Percentiles rank a stretch among this genome's conserved stretches.
phyloP scores from a whole-genome alignment of 1,284 basidiomycete genomes.

The Somion occarium region DNA sequence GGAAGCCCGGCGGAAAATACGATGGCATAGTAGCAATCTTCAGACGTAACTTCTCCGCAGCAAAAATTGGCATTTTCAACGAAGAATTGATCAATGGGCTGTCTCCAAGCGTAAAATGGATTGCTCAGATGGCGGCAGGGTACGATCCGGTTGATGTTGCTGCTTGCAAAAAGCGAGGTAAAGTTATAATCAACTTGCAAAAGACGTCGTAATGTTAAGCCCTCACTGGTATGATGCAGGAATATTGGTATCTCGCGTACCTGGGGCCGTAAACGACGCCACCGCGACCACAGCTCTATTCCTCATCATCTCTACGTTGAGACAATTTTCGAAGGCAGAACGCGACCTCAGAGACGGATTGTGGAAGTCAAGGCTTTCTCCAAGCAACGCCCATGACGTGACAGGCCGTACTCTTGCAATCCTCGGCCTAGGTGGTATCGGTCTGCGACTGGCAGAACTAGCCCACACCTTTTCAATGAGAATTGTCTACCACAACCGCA shows the following conservation, averaged over 20 bases:
- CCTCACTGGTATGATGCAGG: constrained; percentile 36
- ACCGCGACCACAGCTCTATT: constrained; percentile 89
- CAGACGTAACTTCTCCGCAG: constrained; percentile 65
- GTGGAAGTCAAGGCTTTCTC: constrained; percentile 51
- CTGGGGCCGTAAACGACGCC: constrained; percentile 86
- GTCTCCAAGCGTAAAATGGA: constrained; percentile 71
- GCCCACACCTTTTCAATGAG: constrained; percentile 82
- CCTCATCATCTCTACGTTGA: constrained; percentile 79
- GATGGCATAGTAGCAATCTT: constrained; percentile 75
- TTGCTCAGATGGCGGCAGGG: constrained; percentile 88
- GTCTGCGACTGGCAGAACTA: constrained; percentile 63
- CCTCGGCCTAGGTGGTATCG: constrained; percentile 89
- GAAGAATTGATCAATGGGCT: constrained; percentile 69
- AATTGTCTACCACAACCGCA: constrained; percentile 78
- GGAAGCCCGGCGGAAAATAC: constrained; percentile 70
- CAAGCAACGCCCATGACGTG: constrained; percentile 60
- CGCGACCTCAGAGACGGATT: constrained; percentile 52
- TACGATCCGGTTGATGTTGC: constrained; percentile 83
- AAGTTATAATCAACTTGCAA: constrained; percentile 3
- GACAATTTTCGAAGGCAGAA: constrained; percentile 75
- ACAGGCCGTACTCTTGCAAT: constrained; percentile 80
- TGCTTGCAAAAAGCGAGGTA: constrained; percentile 69
- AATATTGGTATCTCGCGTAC: constrained; percentile 85
- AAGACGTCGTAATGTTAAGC: not conserved
- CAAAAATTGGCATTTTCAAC: constrained; percentile 74